Conservation (phyloP, 768 basidiomycete genomes). For the Neoboletus brunneissimus region DNA sequence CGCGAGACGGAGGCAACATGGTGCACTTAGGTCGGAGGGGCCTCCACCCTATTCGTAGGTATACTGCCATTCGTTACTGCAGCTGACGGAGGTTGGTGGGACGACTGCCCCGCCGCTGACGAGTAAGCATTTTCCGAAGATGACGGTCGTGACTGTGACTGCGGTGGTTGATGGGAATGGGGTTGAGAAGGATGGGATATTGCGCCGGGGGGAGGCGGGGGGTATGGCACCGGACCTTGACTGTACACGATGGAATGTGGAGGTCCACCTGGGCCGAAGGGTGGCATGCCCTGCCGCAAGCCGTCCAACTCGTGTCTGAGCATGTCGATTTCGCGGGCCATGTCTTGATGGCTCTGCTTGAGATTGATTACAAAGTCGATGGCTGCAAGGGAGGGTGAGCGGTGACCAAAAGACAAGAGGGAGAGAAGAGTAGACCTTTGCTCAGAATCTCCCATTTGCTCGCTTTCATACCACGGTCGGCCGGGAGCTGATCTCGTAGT, state of each 20-base stretch:
- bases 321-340: slow-evolving; percentile 76
- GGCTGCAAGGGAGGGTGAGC: slow-evolving; percentile 42
- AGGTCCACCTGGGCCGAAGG: slow-evolving; percentile 49
- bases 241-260: slow-evolving; percentile 51
- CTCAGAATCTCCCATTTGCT: slow-evolving; percentile 99
- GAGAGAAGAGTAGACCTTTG: slow-evolving; percentile 67
- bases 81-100: slow-evolving; percentile 28
- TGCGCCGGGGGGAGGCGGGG: slow-evolving; percentile 44
- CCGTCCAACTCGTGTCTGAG: slow-evolving; percentile 71
- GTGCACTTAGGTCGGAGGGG: slow-evolving; percentile 35
- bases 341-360: slow-evolving; percentile 73
- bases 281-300: slow-evolving; percentile 55
- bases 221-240: slow-evolving; percentile 47
- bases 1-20: neutral
- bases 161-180: slow-evolving; percentile 32
- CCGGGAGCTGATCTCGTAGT: slow-evolving; percentile 86
- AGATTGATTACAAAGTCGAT: slow-evolving; percentile 84
- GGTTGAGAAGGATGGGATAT: slow-evolving; percentile 42
- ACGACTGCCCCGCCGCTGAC: slow-evolving; percentile 37
- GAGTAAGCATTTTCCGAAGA: slow-evolving; percentile 61
- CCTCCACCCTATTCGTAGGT: slow-evolving; percentile 42
- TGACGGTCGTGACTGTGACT: slow-evolving; percentile 50
- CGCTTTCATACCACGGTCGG: slow-evolving; percentile 91
- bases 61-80: slow-evolving; percentile 40
- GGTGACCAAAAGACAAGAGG: neutral